These are phyloP conservation scores for Parachlorella kessleri DNA, from an alignment of 139 green algal species.

Conservation along the genomic window DNA sequence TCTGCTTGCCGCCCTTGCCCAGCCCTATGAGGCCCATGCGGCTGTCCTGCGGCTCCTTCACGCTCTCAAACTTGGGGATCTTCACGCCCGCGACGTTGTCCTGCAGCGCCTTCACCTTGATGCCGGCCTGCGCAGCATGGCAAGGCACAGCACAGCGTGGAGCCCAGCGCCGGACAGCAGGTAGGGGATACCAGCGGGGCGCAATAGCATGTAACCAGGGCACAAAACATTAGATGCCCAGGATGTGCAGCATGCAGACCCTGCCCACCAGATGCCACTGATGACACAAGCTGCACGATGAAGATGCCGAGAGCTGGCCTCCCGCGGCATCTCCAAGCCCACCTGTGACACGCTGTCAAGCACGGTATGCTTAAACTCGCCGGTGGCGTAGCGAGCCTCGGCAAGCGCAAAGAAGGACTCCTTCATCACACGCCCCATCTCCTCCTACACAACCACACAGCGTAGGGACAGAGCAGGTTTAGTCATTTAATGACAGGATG, in stretches of 20 bases:
- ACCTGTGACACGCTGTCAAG: constrained; percentile 85
- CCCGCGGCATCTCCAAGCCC: constrained; percentile 1
- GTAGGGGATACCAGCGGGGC: too few relatives aligned
- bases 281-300: too few relatives aligned
- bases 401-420: constrained; percentile 90
- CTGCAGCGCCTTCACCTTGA: constrained; percentile 60
- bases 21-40: constrained; percentile 93
- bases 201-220: too few relatives aligned
- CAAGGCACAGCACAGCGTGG: too few relatives aligned
- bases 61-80: constrained; percentile 90
- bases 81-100: constrained; percentile 99
- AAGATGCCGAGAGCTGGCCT: too few relatives aligned
- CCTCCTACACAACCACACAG: too few relatives aligned
- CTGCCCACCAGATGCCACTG: too few relatives aligned
- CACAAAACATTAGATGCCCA: too few relatives aligned
- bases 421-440: constrained; percentile 93
- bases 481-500: too few relatives aligned
- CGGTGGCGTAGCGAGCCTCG: constrained; percentile 82
- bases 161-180: too few relatives aligned
- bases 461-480: too few relatives aligned
- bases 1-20: constrained; percentile 91
- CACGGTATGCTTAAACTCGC: constrained; percentile 96
- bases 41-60: constrained; percentile 57
- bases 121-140: constrained; percentile 28
- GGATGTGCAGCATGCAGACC: too few relatives aligned